phyloP scores from a whole-genome alignment of 2,329 filamentous ascomycete species.

The Penicillium sp. region DNA sequence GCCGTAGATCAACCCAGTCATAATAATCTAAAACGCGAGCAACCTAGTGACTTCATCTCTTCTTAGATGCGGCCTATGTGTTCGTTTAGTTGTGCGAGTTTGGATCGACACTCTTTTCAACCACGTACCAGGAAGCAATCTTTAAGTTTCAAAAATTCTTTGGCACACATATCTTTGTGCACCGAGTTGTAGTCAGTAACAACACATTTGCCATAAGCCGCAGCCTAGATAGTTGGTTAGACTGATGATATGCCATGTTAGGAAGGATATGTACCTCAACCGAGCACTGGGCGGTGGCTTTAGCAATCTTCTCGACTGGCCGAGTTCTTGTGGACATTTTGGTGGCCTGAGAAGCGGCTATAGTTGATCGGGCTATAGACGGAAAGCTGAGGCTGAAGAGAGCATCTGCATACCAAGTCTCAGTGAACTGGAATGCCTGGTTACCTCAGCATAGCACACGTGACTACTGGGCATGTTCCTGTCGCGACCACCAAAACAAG shows the following conservation, averaged over 20 bases:
- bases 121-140: slow-evolving; percentile 73
- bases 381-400: too few relatives aligned
- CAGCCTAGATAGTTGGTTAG: slow-evolving; percentile 53
- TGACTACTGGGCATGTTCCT: slow-evolving; percentile 20
- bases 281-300: slow-evolving; percentile 60
- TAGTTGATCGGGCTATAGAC: too few relatives aligned
- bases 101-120: too few relatives aligned
- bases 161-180: slow-evolving; percentile 81
- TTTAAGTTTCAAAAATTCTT: slow-evolving; percentile 79
- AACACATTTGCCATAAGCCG: slow-evolving; percentile 85
- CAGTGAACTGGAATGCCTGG: neutral
- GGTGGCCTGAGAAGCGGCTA: neutral
- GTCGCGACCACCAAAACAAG: slow-evolving; percentile 26
- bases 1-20: too few relatives aligned
- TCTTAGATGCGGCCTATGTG: slow-evolving; percentile 50
- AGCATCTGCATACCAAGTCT: too few relatives aligned
- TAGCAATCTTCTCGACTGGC: slow-evolving; percentile 64
- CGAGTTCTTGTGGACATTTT: slow-evolving; percentile 49
- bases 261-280: slow-evolving; percentile 49
- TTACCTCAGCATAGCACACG: slow-evolving; percentile 20
- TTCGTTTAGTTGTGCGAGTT: too few relatives aligned
- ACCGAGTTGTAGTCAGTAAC: slow-evolving; percentile 83
- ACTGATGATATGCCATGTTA: neutral
- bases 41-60: slow-evolving; percentile 37
- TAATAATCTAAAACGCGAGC: slow-evolving; percentile 33